phyloP scores from a whole-genome alignment of 768 basidiomycete species.

The Leccinum ochraceum region DNA sequence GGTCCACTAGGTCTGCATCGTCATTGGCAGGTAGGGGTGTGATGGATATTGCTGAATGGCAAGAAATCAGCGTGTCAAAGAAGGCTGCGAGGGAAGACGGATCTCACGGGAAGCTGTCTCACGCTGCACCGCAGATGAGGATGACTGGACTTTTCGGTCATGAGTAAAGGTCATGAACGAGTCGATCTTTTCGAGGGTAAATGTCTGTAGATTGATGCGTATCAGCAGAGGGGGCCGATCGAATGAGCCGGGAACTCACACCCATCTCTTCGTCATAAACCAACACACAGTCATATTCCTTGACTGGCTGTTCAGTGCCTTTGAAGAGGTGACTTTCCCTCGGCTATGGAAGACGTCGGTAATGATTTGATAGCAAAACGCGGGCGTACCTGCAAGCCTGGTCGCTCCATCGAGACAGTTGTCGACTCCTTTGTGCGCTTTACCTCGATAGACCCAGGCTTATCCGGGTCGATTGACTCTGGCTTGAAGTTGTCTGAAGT shows the following conservation, averaged over 20 bases:
- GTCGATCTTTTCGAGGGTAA: conserved; percentile 76
- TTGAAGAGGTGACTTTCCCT: conserved; percentile 56
- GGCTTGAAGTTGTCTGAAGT: conserved; percentile 75
- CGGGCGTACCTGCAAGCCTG: conserved; percentile 56
- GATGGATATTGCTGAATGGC: conserved; percentile 18
- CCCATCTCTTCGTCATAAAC: conserved; percentile 77
- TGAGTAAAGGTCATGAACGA: conserved; percentile 57
- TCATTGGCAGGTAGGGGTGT: conserved; percentile 30
- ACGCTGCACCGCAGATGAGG: conserved; percentile 18
- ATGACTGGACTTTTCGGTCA: conserved; percentile 44
- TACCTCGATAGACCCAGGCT: conserved; percentile 65
- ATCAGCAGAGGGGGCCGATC: conserved; percentile 7
- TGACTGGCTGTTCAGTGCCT: conserved; percentile 58
- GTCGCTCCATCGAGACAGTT: conserved; percentile 61
- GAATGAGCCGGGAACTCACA: conserved; percentile 40
- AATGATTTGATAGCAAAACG: neutral
- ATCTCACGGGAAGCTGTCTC: conserved; percentile 28
- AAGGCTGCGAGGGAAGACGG: neutral
- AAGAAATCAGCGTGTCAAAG: conserved; percentile 6
- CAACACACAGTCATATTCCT: conserved; percentile 74
- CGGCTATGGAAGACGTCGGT: conserved; percentile 35
- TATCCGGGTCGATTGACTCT: conserved; percentile 62
- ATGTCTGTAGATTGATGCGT: conserved; percentile 47
- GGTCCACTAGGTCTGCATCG: conserved; percentile 30
- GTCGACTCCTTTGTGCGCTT: conserved; percentile 53